Percentiles rank a stretch among this genome's conserved stretches.
Conservation (phyloP, 2,329 filamentous ascomycete genomes). For the Pseudogymnoascus destructans region DNA sequence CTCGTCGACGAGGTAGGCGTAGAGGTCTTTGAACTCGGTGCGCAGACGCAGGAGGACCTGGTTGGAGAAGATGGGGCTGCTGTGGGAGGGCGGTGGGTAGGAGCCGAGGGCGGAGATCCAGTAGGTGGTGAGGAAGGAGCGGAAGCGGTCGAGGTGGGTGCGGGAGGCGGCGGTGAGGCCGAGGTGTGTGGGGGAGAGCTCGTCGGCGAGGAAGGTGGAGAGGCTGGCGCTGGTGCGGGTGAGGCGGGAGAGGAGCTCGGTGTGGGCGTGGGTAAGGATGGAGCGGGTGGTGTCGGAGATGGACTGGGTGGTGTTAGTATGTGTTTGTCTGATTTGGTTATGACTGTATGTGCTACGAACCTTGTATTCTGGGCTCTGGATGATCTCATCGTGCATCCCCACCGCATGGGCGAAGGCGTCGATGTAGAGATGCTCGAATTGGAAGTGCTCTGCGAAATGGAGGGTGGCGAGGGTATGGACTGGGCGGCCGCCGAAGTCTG, state of each 20-base stretch:
- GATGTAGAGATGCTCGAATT: conserved; percentile 51
- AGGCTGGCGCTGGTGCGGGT: conserved; percentile 44
- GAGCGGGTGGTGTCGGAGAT: conserved; percentile 43
- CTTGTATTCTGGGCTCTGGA: conserved; percentile 44
- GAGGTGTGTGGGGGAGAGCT: conserved; percentile 53
- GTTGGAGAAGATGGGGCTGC: conserved; percentile 40
- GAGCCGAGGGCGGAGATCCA: conserved; percentile 57
- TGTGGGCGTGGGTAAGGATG: conserved; percentile 48
- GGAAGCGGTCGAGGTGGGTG: conserved; percentile 59
- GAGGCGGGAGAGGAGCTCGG: conserved; percentile 54
- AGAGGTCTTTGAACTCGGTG: conserved; percentile 57
- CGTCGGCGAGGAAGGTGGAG: conserved; percentile 55
- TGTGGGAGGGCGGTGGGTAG: conserved; percentile 46
- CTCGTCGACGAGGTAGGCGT: conserved; percentile 57
- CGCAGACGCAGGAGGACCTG: conserved; percentile 48
- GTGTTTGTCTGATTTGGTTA: too few relatives aligned
- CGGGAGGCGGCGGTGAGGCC: conserved; percentile 47
- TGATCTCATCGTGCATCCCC: conserved; percentile 56
- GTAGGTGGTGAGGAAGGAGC: conserved; percentile 52
- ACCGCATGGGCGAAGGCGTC: conserved; percentile 67
- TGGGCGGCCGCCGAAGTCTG: conserved; percentile 50
- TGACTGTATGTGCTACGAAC: conserved; percentile 30
- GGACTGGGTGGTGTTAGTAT: conserved; percentile 27
- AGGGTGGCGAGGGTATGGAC: conserved; percentile 57
- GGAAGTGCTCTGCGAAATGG: conserved; percentile 53